A percentile compares a stretch with the other conserved stretches of the same genome.
Evolutionary conservation across 148 eudicot genomes (phyloP).

Genomic region (Linanthus parryae): DNA sequence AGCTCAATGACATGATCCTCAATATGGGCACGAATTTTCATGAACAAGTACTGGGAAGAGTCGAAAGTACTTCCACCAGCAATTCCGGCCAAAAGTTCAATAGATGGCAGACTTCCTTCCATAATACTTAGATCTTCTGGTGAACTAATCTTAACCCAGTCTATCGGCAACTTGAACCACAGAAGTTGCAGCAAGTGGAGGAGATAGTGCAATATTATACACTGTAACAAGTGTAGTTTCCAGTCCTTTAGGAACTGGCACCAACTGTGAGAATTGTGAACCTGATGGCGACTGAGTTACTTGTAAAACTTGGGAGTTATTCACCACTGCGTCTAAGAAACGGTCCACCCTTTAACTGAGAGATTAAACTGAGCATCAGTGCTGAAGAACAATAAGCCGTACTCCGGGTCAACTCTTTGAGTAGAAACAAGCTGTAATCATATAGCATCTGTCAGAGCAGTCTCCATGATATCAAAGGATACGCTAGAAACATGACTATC

Average conservation of each 20-base stretch:
- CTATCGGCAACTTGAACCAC: conserved; percentile 86
- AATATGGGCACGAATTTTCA: conserved; percentile 59
- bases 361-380: conserved; percentile 72
- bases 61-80: conserved; percentile 61
- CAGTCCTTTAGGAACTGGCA: conserved; percentile 57
- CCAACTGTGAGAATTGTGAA: conserved; percentile 48
- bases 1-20: conserved; percentile 52
- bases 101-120: conserved; percentile 56
- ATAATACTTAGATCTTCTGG: conserved; percentile 60
- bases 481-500: conserved; percentile 19
- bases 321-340: conserved; percentile 51
- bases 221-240: conserved; percentile 65
- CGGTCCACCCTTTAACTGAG: conserved; percentile 76
- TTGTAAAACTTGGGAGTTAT: conserved; percentile 64
- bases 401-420: conserved; percentile 58
- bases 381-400: conserved; percentile 52
- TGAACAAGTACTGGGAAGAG: conserved; percentile 65
- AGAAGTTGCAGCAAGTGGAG: conserved; percentile 59
- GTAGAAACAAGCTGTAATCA: conserved; percentile 63
- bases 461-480: conserved; percentile 18
- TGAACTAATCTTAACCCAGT: conserved; percentile 67
- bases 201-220: conserved; percentile 73
- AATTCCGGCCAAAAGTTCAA: conserved; percentile 62
- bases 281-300: conserved; percentile 47
- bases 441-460: conserved; percentile 59